Base-by-base conservation (phyloP, 176 grass and related monocot genomes). In the Eleusine coracana region DNA sequence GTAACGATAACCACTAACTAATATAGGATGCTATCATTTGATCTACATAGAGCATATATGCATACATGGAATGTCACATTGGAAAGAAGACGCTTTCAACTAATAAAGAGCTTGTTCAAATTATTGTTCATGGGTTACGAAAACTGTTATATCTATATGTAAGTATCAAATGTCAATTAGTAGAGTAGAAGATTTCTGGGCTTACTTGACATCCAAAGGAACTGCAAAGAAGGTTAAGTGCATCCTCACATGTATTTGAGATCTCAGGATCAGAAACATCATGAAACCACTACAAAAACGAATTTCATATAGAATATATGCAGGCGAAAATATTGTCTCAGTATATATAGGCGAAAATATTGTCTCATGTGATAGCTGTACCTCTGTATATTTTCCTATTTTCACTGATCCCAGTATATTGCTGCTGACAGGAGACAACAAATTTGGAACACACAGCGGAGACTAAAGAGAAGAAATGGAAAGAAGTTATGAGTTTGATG, bases 331-430 rank as follows among this genome's bases (percentile, higher is more conserved):
- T 70, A 76, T 62, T 45, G 6, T 38, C 52, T 78, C 6, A 82
- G 81, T 54, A 40, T 23, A 31, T 67, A 40, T 52, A 50, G 73
- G 71, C 71, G 6, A 86, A 80, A 40, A 50, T 70, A 76, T 62
- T 51, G 6, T 38, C 52, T 78, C 6, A 80, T 28, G 17, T 81
- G 21, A 15, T 29, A 71, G 25, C 7, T 37, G 37, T 86, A 99
- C 93, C 90, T 96, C 93, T 48, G 93, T 88, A 83, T 99, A 99
- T 84, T 96, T 99, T 81, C 96, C 96, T 52, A 99, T 77, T 85
- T 89, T 95, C 48, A 99, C 58, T 72, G 89, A 90, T 75, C 84
- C 83, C 39, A 99, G 74, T 65, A 94, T 93, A 38, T 81, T 90
- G 63, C 66, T 88, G 85, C 69, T 92, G 67, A 92, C 80, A 23